Conservation (phyloP, 306 rosid species). For the Casuarina cunninghamiana region DNA sequence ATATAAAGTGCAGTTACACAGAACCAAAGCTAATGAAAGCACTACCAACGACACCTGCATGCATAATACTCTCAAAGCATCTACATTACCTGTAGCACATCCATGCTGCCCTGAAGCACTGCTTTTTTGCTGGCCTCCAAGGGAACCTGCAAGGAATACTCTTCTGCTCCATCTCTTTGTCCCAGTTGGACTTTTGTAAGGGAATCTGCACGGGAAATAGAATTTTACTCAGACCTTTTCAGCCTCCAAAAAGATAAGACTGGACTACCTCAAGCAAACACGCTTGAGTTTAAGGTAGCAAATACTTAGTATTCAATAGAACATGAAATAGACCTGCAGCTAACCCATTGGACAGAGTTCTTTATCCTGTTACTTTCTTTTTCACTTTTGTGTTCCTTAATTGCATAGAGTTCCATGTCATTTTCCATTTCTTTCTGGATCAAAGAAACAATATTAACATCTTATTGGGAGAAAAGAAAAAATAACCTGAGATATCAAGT, state of each 20-base stretch:
- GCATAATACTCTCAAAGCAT: constrained; percentile 22
- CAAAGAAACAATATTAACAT: constrained; percentile 22
- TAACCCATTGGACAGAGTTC: constrained; percentile 3
- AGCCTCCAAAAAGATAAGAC: constrained; percentile 8
- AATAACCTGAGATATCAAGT: constrained; percentile 62
- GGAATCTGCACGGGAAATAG: constrained; percentile 57
- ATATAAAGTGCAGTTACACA: background rate
- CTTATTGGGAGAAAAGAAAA: constrained; percentile 23
- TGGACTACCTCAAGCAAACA: background rate
- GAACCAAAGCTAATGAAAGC: background rate
- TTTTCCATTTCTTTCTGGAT: constrained; percentile 13
- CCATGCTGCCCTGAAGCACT: constrained; percentile 81
- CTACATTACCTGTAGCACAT: constrained; percentile 61
- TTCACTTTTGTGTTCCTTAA: too few relatives aligned
- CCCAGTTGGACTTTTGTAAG: constrained; percentile 55
- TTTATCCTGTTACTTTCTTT: background rate
- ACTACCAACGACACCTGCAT: background rate
- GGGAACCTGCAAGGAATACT: constrained; percentile 60
- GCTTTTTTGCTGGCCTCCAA: constrained; percentile 73
- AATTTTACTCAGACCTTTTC: constrained; percentile 28
- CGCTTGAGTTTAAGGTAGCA: background rate
- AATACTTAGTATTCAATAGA: background rate
- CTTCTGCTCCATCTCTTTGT: constrained; percentile 57
- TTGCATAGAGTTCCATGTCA: background rate
- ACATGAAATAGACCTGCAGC: constrained; percentile 17